phyloP scores from a whole-genome alignment of 306 rosid species.

The Arachis hypogaea region DNA sequence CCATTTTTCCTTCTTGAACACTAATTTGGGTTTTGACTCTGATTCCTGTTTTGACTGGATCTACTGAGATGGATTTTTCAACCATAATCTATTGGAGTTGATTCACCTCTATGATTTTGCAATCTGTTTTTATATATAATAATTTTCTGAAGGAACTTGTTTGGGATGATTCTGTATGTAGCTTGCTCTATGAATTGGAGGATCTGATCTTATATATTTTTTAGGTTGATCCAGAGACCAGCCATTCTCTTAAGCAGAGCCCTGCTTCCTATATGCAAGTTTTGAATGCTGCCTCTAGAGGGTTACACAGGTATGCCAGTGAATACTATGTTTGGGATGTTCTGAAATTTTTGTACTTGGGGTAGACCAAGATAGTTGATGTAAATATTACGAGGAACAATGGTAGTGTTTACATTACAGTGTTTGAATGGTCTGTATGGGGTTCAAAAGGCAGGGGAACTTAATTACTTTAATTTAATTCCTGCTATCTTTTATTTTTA shows the following conservation, averaged over 20 bases:
- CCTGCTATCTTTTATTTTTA: no score
- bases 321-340: slow-evolving; percentile 28
- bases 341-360: background rate
- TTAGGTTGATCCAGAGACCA: slow-evolving; percentile 81
- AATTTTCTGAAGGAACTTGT: slow-evolving; percentile 28
- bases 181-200: slow-evolving; percentile 27
- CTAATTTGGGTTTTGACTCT: slow-evolving; percentile 22
- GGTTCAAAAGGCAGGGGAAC: no score
- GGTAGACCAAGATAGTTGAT: background rate
- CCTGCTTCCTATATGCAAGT: slow-evolving; percentile 77
- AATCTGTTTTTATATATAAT: slow-evolving; percentile 9
- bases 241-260: slow-evolving; percentile 62
- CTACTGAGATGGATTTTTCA: slow-evolving; percentile 23
- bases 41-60: slow-evolving; percentile 18
- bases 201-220: slow-evolving; percentile 36
- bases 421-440: no score
- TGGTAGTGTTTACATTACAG: background rate
- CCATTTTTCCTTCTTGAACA: slow-evolving; percentile 23
- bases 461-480: no score
- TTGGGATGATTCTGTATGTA: slow-evolving; percentile 23
- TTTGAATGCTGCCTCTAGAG: slow-evolving; percentile 77
- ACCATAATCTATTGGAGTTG: slow-evolving; percentile 19
- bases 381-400: background rate
- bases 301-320: slow-evolving; percentile 75
- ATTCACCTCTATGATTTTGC: slow-evolving; percentile 22